Base-by-base conservation (phyloP, 495 filamentous ascomycete genomes). In the Talaromyces trachyspermus region DNA sequence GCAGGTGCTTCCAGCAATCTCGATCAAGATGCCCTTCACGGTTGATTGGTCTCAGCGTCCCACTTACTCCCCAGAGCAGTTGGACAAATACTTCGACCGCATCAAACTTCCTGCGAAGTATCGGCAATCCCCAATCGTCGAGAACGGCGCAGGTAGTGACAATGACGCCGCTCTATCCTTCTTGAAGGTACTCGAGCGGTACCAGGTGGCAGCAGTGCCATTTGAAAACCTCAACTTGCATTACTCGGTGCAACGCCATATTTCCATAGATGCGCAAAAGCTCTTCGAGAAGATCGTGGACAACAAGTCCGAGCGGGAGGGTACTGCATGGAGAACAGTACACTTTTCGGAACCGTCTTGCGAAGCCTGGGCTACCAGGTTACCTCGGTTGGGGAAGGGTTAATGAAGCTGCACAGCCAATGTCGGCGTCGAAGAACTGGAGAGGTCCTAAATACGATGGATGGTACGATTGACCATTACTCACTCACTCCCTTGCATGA, bases 261-360 rank as follows among this genome's bases (percentile, higher is more conserved):
- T 84, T 22, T 69, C 69, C 0, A 61, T 85, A 0, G 67, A 79
- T 42, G 72, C 74, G 10, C 59, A 77, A 37, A 62, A 74, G 29
- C 54, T 86, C 4, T 87, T 73, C 54, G 38, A 66, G 4, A 87
- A 86, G 64, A 76, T 88, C 18, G 75, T 85, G 12, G 51, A 54
- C 22, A 61, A 65, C 36, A 69, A 70, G 18, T 22, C 39, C 25
- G 27, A 35, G 19, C 57, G 75, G n/a, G 85, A 8, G 84, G 85
- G 0, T 84, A 84, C 52, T 87, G 84, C 60, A 83, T 88, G 79
- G 85, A 88, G 51, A 73, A 75, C 51, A 87, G 78, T 54, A 59
- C 59, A 25, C 67, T 86, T 27, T 84, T 86, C 18, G 75, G 70
- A 25, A 69, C 66, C 5, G 66, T 87, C 11, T 62, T 89, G 30